Evolutionary conservation across 1,284 basidiomycete species (phyloP), one percentile per base, ranked within the genome.

Genomic region (Cutaneotrichosporon dermatis): DNA sequence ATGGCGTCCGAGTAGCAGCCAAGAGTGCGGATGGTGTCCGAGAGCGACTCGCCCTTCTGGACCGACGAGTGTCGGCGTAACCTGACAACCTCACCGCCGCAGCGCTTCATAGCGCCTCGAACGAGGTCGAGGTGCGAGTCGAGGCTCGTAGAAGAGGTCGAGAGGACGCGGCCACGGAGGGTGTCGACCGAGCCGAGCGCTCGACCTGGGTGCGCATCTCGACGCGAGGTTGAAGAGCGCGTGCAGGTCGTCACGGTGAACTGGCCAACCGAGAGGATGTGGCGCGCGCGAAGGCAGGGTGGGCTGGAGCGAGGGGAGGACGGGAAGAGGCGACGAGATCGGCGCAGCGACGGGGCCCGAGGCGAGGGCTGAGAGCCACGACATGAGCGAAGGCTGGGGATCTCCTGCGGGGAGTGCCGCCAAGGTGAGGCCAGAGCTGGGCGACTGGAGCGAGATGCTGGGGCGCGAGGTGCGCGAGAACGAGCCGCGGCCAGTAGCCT

Each of bases 61-160:
- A 97, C 91, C 1, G 93, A 97, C 7, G 92, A 95, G 83, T 83
- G 57, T 91, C 89, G 3, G 86, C 85, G 53, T 85, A 51, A 99
- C 84, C 62, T 88, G 84, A 98, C 88, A 45, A 99, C 95, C 71
- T 95, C 87, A 43, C 96, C 96, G 53, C 96, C 96, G 69, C 92
- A 92, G 55, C 96, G 86, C 77, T 95, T 93, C 96, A 99, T 99
- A 10, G 96, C 7, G 95, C 90, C 76, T 99, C 95, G 73, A 99
- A 99, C n/a, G 95, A 98, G 12, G 88, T 84, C 61, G 89, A 91
- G 2, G 96, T 99, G 55, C 96, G 84, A 1, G 96, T 99, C 8
- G 93, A 97, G 96, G 92, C 76, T 99, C 96, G 79, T 95, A 99
- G 83, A 99, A 99, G 43, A 97, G 78, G 88, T 95, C 73, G 90